These are phyloP conservation scores for Globisporangium carolinianum DNA, from an alignment of 352 stramenopile genomes.

Conservation along the genomic window DNA sequence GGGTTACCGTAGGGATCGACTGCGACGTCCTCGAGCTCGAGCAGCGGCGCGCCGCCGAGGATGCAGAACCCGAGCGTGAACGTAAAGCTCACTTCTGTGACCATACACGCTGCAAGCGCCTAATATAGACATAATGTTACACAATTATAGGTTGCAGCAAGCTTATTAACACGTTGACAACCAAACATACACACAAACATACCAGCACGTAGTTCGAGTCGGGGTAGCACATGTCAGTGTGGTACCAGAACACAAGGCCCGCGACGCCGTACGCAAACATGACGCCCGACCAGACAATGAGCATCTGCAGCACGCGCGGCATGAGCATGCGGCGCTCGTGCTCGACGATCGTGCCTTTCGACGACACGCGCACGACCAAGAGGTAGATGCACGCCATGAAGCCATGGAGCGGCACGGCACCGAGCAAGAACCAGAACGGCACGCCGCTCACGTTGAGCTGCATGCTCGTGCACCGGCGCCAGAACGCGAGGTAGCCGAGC, in stretches of 20 bases:
- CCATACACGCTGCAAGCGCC: slow-evolving; percentile 46
- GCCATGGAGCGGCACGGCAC: slow-evolving; percentile 49
- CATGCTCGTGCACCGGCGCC: slow-evolving; percentile 59
- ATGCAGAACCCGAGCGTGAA: slow-evolving; percentile 68
- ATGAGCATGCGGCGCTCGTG: slow-evolving; percentile 85
- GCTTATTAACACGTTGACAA: not conserved
- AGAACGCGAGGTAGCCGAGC: slow-evolving; percentile 55
- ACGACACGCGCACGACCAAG: slow-evolving; percentile 80
- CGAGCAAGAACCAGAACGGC: slow-evolving; percentile 77
- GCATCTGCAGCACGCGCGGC: slow-evolving; percentile 70
- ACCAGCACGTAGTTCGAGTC: slow-evolving; percentile 77
- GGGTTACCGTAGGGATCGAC: slow-evolving; percentile 60
- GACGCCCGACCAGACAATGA: slow-evolving; percentile 66
- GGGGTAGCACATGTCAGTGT: slow-evolving; percentile 54
- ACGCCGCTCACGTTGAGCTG: slow-evolving; percentile 47
- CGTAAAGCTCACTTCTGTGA: slow-evolving; percentile 69
- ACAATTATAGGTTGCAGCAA: not conserved
- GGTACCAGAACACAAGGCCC: slow-evolving; percentile 67
- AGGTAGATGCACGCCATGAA: slow-evolving; percentile 85
- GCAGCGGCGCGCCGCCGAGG: slow-evolving; percentile 29
- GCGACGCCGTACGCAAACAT: slow-evolving; percentile 51
- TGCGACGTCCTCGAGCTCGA: slow-evolving; percentile 18
- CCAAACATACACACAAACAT: slow-evolving; percentile 1
- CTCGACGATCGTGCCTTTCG: slow-evolving; percentile 81
- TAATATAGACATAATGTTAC: slow-evolving; percentile 16